Base-by-base conservation (phyloP, 768 basidiomycete genomes). In the Agaricus blazei region DNA sequence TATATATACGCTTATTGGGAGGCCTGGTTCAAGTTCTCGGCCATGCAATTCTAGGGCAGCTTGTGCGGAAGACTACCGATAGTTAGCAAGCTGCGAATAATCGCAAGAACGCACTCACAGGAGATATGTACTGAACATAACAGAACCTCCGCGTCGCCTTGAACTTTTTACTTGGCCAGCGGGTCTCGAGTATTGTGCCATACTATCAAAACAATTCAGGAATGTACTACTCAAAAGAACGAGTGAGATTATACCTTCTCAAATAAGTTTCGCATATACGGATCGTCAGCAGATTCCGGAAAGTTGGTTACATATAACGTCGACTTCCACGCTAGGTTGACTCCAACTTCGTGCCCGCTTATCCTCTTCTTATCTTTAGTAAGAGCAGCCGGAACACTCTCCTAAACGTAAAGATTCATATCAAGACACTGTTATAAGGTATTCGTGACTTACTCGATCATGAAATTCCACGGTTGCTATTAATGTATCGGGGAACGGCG, bases 131-230 rank as follows among this genome's bases (percentile, higher is more conserved):
- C 59, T 98, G 97, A 1, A 99, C 76, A 67, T 98, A 99, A 64
- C 92, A 94, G 68, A 99, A 98, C 42, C 97, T 80, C 36, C 97
- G 76, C 2, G 89, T 88, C 54, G 74, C 84, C 70, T 94, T 96
- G 77, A 93, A 94, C 66, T 97, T 97, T 66, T 95, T 95, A 71
- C 93, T 95, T 4, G 97, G 97, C 96, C 96, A 98, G 31, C 97
- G 88, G 15, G 93, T 89, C 60, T 98, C 95, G 58, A 98, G 90
- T 52, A 99, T 80, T 4, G 78, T 81, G 9, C 97, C 97, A 69
- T 89, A 94, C 93, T 97, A 54, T 1, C 26, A 19, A 1, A 11
- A 26, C 19, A 48, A 45, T 36, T 26, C 11, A 14, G 8, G 29
- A 15, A n/a, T 9, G 23, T 1, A 29, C 23, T 44, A 31, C 7